Percentiles rank a stretch among this genome's conserved stretches.
These are phyloP conservation scores for Leptodontidium sp. DNA, from an alignment of 2,329 filamentous ascomycete genomes.

Conservation along the genomic window DNA sequence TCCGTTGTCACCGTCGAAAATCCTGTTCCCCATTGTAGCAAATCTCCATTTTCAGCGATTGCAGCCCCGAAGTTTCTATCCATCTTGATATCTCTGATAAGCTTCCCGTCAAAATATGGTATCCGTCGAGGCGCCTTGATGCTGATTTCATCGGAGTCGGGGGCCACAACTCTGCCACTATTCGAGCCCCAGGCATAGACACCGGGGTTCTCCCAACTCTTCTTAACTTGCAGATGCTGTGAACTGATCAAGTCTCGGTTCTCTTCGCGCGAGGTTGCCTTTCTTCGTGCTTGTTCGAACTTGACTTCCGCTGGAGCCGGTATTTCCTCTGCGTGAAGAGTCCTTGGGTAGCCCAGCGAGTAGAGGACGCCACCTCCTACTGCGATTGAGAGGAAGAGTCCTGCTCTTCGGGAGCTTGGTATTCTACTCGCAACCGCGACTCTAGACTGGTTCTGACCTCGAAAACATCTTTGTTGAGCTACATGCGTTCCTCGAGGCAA, in stretches of 20 bases:
- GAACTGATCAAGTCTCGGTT: slow-evolving; percentile 80
- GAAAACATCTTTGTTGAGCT: slow-evolving; percentile 38
- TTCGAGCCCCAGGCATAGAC: slow-evolving; percentile 97
- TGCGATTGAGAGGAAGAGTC: slow-evolving; percentile 36
- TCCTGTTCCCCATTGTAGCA: slow-evolving; percentile 89
- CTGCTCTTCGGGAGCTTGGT: slow-evolving; percentile 26
- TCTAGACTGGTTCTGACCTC: slow-evolving; percentile 29
- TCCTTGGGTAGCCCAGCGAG: slow-evolving; percentile 38
- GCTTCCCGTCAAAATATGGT: slow-evolving; percentile 81
- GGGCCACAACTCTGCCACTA: slow-evolving; percentile 82
- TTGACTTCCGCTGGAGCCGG: slow-evolving; percentile 60
- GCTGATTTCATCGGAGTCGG: slow-evolving; percentile 77
- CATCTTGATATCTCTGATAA: slow-evolving; percentile 88
- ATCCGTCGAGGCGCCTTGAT: slow-evolving; percentile 85
- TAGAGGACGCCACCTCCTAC: slow-evolving; percentile 41
- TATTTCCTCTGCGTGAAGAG: slow-evolving; percentile 42
- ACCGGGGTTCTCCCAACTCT: slow-evolving; percentile 82
- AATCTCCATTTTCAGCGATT: slow-evolving; percentile 84
- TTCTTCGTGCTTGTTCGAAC: slow-evolving; percentile 72
- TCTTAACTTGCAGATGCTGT: slow-evolving; percentile 87
- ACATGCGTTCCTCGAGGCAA: slow-evolving; percentile 20
- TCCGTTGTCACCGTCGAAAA: slow-evolving; percentile 71
- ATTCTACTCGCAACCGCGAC: slow-evolving; percentile 32
- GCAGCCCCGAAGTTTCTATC: slow-evolving; percentile 85
- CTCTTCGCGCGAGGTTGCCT: slow-evolving; percentile 71